Base-by-base conservation (phyloP, 495 filamentous ascomycete genomes). In the Aspergillus steynii region DNA sequence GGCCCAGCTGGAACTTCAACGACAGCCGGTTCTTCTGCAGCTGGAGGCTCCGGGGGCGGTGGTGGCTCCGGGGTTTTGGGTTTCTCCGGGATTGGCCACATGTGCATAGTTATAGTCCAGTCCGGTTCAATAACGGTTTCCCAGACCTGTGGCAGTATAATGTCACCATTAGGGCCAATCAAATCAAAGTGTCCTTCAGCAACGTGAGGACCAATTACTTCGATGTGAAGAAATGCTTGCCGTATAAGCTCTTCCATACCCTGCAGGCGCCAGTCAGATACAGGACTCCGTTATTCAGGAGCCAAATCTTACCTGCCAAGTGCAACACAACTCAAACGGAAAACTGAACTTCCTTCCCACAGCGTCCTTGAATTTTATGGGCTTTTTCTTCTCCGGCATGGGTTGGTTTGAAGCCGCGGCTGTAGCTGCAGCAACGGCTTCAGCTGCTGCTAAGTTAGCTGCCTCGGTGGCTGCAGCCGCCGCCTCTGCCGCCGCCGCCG, bases 21-120 rank as follows among this genome's bases (percentile, higher is more conserved):
- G 20, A 66, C 61, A 4, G 72, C 61, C 3, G 71, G 50, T 4
- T 60, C 58, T 45, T 68, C 70, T 32, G 70, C 59, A 3, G 61
- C 60, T 6, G 68, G 67, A 26, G 72, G 68, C 1, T 66, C 64
- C 28, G 57, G 29, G 10, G 66, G 65, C 7, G 74, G 66, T 56
- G 72, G 62, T 20, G 80, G 74, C 47, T 78, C 78, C 7, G 75
- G 69, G 15, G 71, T 70, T 53, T 78, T 78, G 14, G 80, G 78
- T 56, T 81, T 81, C 64, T 88, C 87, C 4, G 84, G 85, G 80
- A 96, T 89, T 5, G 94, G 93, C 93, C 93, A 97, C 92, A 97
- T 95, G 64, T 96, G 90, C 94, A 97, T 97, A 3, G 88, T 93
- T 66, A 97, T 89, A 46, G 84, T 81, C 91, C 91, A 96, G 70